phyloP scores from a whole-genome alignment of 2,329 filamentous ascomycete species.

The Venturia effusa region DNA sequence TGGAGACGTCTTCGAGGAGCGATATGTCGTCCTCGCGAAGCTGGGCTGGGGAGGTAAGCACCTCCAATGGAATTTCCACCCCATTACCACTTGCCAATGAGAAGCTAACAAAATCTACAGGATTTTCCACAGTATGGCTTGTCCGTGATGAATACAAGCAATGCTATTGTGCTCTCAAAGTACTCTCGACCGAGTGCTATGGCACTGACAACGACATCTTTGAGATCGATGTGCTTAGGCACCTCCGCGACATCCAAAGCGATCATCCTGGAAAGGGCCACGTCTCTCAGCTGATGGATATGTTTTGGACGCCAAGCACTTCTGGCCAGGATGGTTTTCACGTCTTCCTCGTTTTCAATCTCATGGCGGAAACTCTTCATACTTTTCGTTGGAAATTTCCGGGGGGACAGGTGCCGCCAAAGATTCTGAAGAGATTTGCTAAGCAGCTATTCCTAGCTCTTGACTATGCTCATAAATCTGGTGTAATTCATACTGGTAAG shows the following conservation, averaged over 20 bases:
- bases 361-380: constrained; percentile 17
- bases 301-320: constrained; percentile 1
- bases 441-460: constrained; percentile 18
- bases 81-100: too few relatives aligned
- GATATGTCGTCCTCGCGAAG: constrained; percentile 23
- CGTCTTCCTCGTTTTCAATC: constrained; percentile 18
- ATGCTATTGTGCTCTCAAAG: constrained; percentile 13
- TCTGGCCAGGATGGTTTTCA: constrained; percentile 14
- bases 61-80: too few relatives aligned
- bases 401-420: constrained; percentile 13
- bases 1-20: constrained; percentile 26
- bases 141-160: constrained; percentile 14
- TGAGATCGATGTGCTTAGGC: not conserved
- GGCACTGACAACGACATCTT: not conserved
- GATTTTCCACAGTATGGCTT: not conserved
- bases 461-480: constrained; percentile 21
- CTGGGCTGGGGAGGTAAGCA: not conserved
- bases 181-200: not conserved
- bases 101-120: too few relatives aligned
- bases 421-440: constrained; percentile 17
- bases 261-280: constrained; percentile 16
- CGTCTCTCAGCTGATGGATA: constrained; percentile 13
- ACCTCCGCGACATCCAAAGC: constrained; percentile 2
- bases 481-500: constrained; percentile 16
- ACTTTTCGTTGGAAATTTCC: constrained; percentile 12